phyloP scores from a whole-genome alignment of 352 stramenopile genomes.

The Phytopythium ostracodes region DNA sequence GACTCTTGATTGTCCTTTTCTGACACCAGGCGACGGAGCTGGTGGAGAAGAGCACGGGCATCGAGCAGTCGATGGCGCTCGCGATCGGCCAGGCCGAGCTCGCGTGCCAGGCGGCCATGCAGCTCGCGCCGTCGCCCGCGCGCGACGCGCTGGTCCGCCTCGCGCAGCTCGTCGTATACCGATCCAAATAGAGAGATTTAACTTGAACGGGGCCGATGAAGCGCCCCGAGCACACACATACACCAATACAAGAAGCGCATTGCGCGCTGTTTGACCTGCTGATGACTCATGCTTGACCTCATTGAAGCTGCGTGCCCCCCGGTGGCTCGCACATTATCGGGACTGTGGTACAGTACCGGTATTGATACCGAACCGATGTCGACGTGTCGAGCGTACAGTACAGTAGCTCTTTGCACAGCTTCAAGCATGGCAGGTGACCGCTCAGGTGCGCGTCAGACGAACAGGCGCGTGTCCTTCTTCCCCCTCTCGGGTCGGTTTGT shows the following conservation, averaged over 20 bases:
- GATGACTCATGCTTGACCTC: too few species aligned
- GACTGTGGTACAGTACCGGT: too few species aligned
- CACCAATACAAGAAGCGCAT: not conserved
- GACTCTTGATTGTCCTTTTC: slow-evolving; percentile 4
- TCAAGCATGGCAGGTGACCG: slow-evolving; percentile 2
- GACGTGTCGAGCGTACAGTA: too few species aligned
- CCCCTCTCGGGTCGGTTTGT: not conserved
- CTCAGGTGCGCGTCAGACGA: slow-evolving; percentile 3
- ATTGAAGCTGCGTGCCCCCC: too few species aligned
- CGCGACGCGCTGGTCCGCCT: slow-evolving; percentile 85
- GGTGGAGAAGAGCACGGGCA: slow-evolving; percentile 89
- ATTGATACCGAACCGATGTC: too few species aligned
- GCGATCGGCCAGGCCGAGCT: slow-evolving; percentile 96
- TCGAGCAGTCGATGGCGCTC: slow-evolving; percentile 92
- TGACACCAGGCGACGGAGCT: slow-evolving; percentile 67
- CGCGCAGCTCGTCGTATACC: slow-evolving; percentile 83
- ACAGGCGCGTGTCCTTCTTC: not conserved
- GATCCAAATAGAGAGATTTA: slow-evolving; percentile 76
- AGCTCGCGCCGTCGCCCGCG: slow-evolving; percentile 77
- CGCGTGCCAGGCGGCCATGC: slow-evolving; percentile 90
- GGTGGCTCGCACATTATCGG: too few species aligned
- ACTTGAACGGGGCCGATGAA: not conserved
- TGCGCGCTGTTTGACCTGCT: not conserved
- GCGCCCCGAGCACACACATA: not conserved
- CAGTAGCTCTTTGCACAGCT: not conserved